A percentile compares a stretch with the other conserved stretches of the same genome.
Conservation (phyloP, 192 early-diverging fungal species). For the Backusella australiensis region DNA sequence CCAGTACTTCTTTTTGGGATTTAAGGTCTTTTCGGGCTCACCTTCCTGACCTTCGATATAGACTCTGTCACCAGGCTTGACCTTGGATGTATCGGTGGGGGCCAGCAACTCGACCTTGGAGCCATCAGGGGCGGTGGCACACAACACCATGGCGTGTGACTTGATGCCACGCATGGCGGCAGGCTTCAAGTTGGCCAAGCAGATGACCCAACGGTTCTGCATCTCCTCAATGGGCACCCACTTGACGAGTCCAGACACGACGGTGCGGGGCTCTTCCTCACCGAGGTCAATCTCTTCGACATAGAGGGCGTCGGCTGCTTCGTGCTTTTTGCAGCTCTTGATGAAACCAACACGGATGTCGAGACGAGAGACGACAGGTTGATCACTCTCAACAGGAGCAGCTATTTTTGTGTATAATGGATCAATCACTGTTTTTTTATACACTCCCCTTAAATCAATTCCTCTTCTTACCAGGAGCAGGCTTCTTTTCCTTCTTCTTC, state of each 20-base stretch:
- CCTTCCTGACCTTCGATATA: conserved; percentile 90
- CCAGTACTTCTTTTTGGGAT: conserved; percentile 98
- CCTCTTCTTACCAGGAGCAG: conserved; percentile 28
- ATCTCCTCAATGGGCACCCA: conserved; percentile 90
- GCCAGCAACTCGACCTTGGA: conserved; percentile 88
- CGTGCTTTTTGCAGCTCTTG: conserved; percentile 78
- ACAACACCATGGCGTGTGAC: conserved; percentile 94
- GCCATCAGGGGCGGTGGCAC: conserved; percentile 82
- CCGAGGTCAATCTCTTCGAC: conserved; percentile 94
- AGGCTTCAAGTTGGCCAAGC: conserved; percentile 95
- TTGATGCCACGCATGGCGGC: conserved; percentile 92
- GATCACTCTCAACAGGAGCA: conserved; percentile 46
- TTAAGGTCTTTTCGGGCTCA: conserved; percentile 85
- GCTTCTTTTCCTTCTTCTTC: conserved; percentile 61
- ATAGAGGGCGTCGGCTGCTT: conserved; percentile 95
- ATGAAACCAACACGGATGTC: conserved; percentile 95
- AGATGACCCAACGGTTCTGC: conserved; percentile 63
- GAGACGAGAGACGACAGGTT: conserved; percentile 70
- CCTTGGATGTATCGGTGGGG: conserved; percentile 70
- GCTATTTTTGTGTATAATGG: conserved; percentile 13
- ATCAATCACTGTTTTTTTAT: not conserved
- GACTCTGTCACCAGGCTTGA: conserved; percentile 86
- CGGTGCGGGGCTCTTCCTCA: conserved; percentile 86
- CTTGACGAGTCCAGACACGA: conserved; percentile 92
- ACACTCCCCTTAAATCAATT: not conserved